Evolutionary conservation across 1,284 basidiomycete species (phyloP), one percentile per base, ranked within the genome.

Genomic region (Malassezia restricta): DNA sequence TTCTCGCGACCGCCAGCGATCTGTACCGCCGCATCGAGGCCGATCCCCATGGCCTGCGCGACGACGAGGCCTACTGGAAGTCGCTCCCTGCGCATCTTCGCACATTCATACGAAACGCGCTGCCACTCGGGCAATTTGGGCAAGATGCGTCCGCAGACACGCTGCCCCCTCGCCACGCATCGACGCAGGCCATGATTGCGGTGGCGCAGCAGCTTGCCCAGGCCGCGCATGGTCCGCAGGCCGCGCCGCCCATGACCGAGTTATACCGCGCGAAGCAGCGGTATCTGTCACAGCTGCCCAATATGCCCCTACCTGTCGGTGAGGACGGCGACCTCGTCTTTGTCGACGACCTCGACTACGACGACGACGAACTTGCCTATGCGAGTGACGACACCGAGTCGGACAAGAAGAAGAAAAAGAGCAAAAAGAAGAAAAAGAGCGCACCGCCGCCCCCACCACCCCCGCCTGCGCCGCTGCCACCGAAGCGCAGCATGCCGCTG

Each of bases 11-110:
- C 9, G 70, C 70, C 15, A 68, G 65, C 46, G 70, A 72, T 38
- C 59, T 72, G 14, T 72, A 71, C 43, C 60, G 68, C n/a, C 59
- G 70, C 32, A 69, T 72, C 49, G 68, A 70, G 46, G 62, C 63
- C 31, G 70, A 72, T 40, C 66, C 70, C 6, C 59, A 64, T 31
- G 66, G 68, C 9, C 63, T 71, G 24, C 65, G 63, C 27, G 76
- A 77, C 49, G 79, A 80, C 56, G 79, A 80, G 57, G 76, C 78
- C 6, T 81, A 81, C 67, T 81, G 79, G 79, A 77, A 78, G 5
- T 78, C 77, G 11, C 68, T 81, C 3, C 79, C 79, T 0, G 73
- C 77, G 8, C 79, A 80, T 65, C 71, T 80, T 15, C 73, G 79
- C 41, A 77, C 78, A 40, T 80, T 80, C 62, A 79, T 81, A 42